Base-by-base conservation (phyloP, 257 asterid genomes). In the Osmanthus fragrans region DNA sequence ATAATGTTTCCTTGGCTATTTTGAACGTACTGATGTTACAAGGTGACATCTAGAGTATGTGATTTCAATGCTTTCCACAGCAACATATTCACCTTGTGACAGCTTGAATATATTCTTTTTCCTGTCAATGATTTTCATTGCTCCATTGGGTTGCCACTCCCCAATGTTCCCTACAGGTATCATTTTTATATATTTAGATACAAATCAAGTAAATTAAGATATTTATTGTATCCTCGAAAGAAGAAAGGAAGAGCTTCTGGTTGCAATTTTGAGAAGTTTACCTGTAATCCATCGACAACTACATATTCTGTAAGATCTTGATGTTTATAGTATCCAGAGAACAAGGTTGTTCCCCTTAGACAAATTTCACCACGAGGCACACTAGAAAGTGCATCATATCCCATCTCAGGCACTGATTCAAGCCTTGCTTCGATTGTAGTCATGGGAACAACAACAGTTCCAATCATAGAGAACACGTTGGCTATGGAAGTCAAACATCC, bases 71-170 rank as follows among this genome's bases (percentile, higher is more conserved):
- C 89, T 86, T 81, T 95, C 98, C 19, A 95, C 97, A 18, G 98
- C 94, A 69, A 95, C 94, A 80, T 92, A 95, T 79, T 95, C 99
- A 7, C 99, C 99, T 87, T 92, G 98, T 36, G 99, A 95, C 82
- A 95, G 84, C 91, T 95, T 95, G 80, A 95, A 92, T 77, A 95
- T 92, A 36, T 92, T 95, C 91, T 95, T 92, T 77, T 92, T 95
- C 80, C 98, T 80, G 80, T 95, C 99, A 37, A 92, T 87, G 74
- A 95, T 90, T 84, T 91, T 95, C 99, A 95, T 86, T 12, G 91
- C 80, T 34, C 98, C 98, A 47, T 87, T 72, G 1, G 92, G 87
- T 80, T 92, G 99, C 91, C 90, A 85, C 81, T 91, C 99, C 78
- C 97, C 99, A 40, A 94, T 80, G 72, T 94, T 97, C 30, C 97